phyloP scores from a whole-genome alignment of 768 basidiomycete species.

The Gelatoporia subvermispora region DNA sequence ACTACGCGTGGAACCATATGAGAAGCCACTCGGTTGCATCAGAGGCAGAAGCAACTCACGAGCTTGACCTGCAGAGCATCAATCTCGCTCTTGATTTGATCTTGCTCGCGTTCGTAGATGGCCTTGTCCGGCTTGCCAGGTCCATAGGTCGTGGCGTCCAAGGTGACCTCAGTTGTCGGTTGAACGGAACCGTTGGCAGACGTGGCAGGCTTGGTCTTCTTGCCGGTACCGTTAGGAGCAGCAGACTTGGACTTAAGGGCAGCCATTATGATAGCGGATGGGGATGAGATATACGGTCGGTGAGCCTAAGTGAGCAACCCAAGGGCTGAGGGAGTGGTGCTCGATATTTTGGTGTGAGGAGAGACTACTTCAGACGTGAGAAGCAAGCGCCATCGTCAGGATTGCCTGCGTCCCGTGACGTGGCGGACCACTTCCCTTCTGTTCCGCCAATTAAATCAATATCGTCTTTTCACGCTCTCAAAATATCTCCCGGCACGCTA shows the following conservation, averaged over 20 bases:
- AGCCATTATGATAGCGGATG: constrained; percentile 26
- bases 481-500: constrained; percentile 21
- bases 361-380: constrained; percentile 9
- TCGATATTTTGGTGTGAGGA: constrained; percentile 9
- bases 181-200: constrained; percentile 44
- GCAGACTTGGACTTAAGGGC: constrained; percentile 52
- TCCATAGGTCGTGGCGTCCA: constrained; percentile 23
- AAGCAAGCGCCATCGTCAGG: constrained; percentile 1
- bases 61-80: constrained; percentile 75
- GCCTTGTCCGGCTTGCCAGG: constrained; percentile 80
- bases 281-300: constrained; percentile 4
- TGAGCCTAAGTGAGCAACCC: too few species aligned
- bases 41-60: constrained; percentile 43
- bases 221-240: constrained; percentile 34
- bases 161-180: constrained; percentile 33
- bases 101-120: constrained; percentile 81
- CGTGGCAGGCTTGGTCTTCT: constrained; percentile 32
- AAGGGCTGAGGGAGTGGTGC: too few species aligned
- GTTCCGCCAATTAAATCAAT: too few species aligned
- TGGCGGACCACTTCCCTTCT: background rate
- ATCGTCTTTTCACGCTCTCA: background rate
- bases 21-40: background rate
- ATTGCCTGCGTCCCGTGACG: background rate
- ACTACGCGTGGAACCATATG: constrained; percentile 37
- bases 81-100: constrained; percentile 76